Base-by-base conservation (phyloP, 805 yeast genomes). In the Starmerella sp. region DNA sequence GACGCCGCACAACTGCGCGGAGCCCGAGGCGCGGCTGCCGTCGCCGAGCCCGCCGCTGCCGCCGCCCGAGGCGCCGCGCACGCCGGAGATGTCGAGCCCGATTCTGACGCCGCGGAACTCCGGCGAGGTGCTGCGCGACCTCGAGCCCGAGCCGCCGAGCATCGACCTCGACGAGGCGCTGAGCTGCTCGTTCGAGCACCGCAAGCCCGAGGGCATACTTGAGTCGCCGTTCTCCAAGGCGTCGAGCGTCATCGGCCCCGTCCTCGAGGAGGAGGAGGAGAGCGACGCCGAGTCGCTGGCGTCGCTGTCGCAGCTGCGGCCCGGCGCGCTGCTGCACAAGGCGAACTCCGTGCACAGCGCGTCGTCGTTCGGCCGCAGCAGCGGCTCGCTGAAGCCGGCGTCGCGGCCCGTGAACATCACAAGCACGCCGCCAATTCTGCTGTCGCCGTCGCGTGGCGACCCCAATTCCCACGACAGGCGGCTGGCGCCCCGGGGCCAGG, bases 131-230 rank as follows among this genome's bases (percentile, higher is more conserved):
- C 15, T 42, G 17, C 51, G 55, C n/a, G 52, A 55, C 30, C 31
- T 41, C 28, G 41, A 31, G 29, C 36, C 36, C 30, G 39, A 54
- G 31, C 57, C 52, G 28, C 22, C 45, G 31, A 43, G 62, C 54
- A 63, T 63, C 39, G 65, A 63, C 37, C 55, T 63, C 2, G 60
- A 63, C 48, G 66, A 60, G 48, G 66, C 66, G 9, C 51, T 58
- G 35, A 51, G 54, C 51, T 55, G 64, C 53, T 54, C 62, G 34
- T 56, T 57, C 42, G 61, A 55, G 38, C 61, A 56, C 34, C 60
- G 60, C 34, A 45, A 54, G 35, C 49, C 59, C 42, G 61, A 59
- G 11, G 41, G 49, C 4, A 53, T 55, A 9, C 59, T 62, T 31
- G 63, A 58, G 32, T 52, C 60, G 34, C 65, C 66, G n/a, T 63